Evolutionary conservation across 257 asterid genomes (phyloP), one percentile per base, ranked within the genome.

Genomic region (Phtheirospermum japonicum): DNA sequence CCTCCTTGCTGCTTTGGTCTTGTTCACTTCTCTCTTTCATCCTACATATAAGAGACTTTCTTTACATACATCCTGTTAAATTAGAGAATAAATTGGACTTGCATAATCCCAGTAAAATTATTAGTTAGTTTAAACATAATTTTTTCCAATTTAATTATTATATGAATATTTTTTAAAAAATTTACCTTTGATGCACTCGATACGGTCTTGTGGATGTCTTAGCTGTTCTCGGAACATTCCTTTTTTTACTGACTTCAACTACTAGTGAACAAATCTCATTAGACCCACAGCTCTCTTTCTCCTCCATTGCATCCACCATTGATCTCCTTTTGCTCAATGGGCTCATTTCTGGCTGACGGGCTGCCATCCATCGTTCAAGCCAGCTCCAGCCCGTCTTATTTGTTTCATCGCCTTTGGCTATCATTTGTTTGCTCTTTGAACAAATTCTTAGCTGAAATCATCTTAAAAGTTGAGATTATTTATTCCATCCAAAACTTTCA

Each of bases 331-430:
- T 23, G 28, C 28, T 23, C 28, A 23, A 1, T 23, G 3, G 3
- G 28, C 36, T 59, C 9, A 36, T 67, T 32, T 79, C 85, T 0
- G 82, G 76, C 54, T 75, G 79, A 23, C 89, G 82, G 19, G 85
- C 77, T 2, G 89, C 89, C 89, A 82, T 82, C 89, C 89, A 82
- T 34, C 85, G 75, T 32, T 79, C 85, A 45, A 82, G 80, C 85
- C 89, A 79, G 73, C 71, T 77, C 82, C 82, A 78, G 10, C 80
- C 82, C 67, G 66, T 23, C 28, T 23, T 64, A 61, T 78, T 77
- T 4, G 57, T 54, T 14, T 75, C 85, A 2, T 66, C 60, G 9
- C 69, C 57, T 8, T 56, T 71, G 31, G 56, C 42, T 13, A 14
- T 42, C 62, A 53, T 65, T 33, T 71, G 62, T 56, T 77, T 80